Conservation (phyloP, 345 rosid species). For the Carallia pectinifolia region DNA sequence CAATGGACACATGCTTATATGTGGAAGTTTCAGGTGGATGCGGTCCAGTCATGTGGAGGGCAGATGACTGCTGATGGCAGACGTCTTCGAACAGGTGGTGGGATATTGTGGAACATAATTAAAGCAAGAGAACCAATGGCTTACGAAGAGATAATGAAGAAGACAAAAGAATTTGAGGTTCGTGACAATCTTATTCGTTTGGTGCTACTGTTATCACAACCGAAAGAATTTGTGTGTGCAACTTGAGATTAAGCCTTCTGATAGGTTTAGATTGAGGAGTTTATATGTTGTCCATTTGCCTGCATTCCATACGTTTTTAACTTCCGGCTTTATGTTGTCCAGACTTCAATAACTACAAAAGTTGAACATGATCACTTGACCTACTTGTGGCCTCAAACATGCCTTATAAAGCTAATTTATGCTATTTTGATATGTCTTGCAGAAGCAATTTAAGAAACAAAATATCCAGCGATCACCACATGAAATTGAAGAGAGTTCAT, state of each 20-base stretch:
- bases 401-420: neutral
- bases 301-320: too few species aligned
- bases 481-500: conserved; percentile 29
- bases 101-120: conserved; percentile 80
- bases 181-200: conserved; percentile 2
- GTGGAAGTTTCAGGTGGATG: conserved; percentile 58
- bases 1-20: neutral
- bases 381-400: neutral
- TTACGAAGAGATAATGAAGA: conserved; percentile 78
- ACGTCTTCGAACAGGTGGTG: conserved; percentile 78
- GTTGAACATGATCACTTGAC: too few species aligned
- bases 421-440: conserved; percentile 21
- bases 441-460: conserved; percentile 82
- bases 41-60: conserved; percentile 85
- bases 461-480: conserved; percentile 31
- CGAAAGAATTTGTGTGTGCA: neutral
- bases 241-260: neutral
- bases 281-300: neutral
- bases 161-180: conserved; percentile 89
- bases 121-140: conserved; percentile 75
- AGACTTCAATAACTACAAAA: too few species aligned
- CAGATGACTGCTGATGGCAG: conserved; percentile 90
- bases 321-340: too few species aligned
- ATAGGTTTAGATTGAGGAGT: neutral
- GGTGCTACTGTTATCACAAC: neutral